Evolutionary conservation across 768 basidiomycete genomes (phyloP), one percentile per base, ranked within the genome.

Genomic region (Daedaleopsis sinensis): DNA sequence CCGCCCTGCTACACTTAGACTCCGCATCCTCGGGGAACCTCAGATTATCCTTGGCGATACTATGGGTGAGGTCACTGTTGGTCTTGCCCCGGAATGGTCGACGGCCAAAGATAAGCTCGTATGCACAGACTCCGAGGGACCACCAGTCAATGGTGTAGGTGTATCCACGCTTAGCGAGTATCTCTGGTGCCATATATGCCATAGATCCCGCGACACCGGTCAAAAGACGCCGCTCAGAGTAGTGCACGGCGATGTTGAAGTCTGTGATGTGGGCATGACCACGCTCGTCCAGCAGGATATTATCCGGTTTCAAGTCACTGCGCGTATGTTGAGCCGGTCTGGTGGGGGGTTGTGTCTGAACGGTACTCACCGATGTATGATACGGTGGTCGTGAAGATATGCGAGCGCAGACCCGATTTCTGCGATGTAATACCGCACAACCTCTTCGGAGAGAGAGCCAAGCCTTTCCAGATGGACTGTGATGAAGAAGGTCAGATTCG

Each of bases 161-260:
- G 75, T 99, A 99, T 16, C 96, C 96, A 62, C 92, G 88, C 74
- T 97, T 97, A 48, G 87, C 80, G 44, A 99, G 79, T 49, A 99
- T 96, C 86, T 91, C 88, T 2, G 89, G 90, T 44, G 90, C 96
- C 96, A 99, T 99, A 73, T 99, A 99, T 3, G 96, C 96, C 96
- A 98, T 96, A 54, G 94, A 96, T 10, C 96, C 96, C 23, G 96
- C 96, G 0, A 99, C 91, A 23, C 95, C 94, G 13, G 91, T 95
- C 24, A 91, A 75, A 37, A 94, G 77, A 59, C 90, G 84, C 58
- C 92, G 84, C 59, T 97, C 94, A 5, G 89, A 87, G 71, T 92
- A 98, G 74, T 99, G 96, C 8, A 98, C 94, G 16, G 96, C 96
- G 60, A 99, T 99, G 73, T 99, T 99, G 77, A 99, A 97, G 73